phyloP scores from a whole-genome alignment of 768 basidiomycete genomes.

The Suillus bovinus region DNA sequence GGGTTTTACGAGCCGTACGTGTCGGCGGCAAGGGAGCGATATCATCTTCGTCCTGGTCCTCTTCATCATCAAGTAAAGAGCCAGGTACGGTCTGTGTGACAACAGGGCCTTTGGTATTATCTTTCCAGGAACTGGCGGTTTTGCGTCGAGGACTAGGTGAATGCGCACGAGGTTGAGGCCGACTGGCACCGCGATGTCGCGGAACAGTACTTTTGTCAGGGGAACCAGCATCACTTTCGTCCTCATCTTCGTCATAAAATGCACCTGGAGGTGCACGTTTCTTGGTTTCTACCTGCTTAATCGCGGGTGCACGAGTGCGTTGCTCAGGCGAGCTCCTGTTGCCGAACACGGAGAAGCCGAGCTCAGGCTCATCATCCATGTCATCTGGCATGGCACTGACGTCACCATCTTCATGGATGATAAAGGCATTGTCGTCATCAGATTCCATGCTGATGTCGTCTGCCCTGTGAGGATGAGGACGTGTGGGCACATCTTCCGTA shows the following conservation, averaged over 20 bases:
- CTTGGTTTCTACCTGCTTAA: constrained; percentile 17
- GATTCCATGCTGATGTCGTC: constrained; percentile 19
- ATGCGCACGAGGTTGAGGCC: background rate
- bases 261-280: constrained; percentile 46
- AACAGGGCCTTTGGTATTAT: constrained; percentile 15
- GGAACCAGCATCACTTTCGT: constrained; percentile 19
- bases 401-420: constrained; percentile 9
- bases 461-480: constrained; percentile 4
- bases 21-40: constrained; percentile 34
- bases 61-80: constrained; percentile 41
- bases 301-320: constrained; percentile 15
- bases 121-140: constrained; percentile 7
- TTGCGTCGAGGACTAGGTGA: constrained; percentile 7
- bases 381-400: constrained; percentile 3
- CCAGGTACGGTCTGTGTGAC: constrained; percentile 43
- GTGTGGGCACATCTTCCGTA: constrained; percentile 11
- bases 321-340: constrained; percentile 15
- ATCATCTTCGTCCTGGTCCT: constrained; percentile 31
- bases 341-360: constrained; percentile 34
- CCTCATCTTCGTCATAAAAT: constrained; percentile 44
- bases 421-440: constrained; percentile 10
- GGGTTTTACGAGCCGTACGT: constrained; percentile 14
- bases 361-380: constrained; percentile 15
- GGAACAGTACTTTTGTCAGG: constrained; percentile 12
- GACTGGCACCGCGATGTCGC: constrained; percentile 9